phyloP scores from a whole-genome alignment of 2,329 filamentous ascomycete species.

The Simplicillium sp. region DNA sequence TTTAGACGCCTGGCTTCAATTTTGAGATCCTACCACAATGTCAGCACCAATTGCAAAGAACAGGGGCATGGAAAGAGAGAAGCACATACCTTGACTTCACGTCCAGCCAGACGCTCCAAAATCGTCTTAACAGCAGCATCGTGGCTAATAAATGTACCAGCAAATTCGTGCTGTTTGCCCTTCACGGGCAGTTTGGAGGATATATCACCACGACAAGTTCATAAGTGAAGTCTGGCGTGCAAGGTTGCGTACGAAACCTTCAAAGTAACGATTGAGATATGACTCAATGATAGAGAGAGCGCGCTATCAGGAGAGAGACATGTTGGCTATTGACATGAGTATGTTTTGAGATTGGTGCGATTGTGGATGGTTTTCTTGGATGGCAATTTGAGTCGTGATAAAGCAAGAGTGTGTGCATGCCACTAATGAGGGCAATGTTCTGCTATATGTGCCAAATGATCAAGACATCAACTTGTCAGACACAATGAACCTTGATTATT shows the following conservation, averaged over 20 bases:
- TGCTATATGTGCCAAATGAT: no score
- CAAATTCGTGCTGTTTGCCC: not conserved
- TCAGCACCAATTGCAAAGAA: no score
- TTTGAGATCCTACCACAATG: no score
- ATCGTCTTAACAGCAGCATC: not conserved
- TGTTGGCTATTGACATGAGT: not conserved
- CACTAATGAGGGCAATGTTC: no score
- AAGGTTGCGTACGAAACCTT: not conserved
- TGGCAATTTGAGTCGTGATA: no score
- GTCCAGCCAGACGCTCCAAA: not conserved
- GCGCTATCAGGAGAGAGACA: not conserved
- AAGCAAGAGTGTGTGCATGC: no score
- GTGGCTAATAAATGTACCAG: not conserved
- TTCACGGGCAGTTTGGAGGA: not conserved
- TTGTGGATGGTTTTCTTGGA: no score
- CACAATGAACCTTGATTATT: no score
- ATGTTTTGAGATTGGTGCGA: not conserved
- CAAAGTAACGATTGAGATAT: slow-evolving; percentile 1
- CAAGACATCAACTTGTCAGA: no score
- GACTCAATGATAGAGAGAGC: not conserved
- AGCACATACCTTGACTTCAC: not conserved
- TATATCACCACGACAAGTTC: slow-evolving; percentile 1
- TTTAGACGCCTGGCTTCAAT: not conserved
- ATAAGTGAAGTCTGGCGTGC: not conserved
- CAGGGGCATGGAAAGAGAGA: no score